These are phyloP conservation scores for Neopestalotiopsis rosae DNA, from an alignment of 2,329 filamentous ascomycete genomes.

Conservation along the genomic window DNA sequence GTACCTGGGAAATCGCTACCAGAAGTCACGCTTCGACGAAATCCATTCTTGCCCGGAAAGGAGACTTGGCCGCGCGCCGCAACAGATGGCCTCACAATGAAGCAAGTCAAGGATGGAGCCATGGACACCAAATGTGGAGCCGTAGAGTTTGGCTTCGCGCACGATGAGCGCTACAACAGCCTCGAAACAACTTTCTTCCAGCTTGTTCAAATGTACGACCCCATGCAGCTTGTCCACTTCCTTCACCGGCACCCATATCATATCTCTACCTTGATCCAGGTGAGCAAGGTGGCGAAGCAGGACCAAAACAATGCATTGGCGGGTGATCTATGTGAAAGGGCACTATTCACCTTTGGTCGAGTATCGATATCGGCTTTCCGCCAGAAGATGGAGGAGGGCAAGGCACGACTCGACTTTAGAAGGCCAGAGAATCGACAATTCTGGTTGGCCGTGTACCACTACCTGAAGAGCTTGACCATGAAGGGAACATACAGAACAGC, in stretches of 20 bases:
- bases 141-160: constrained; percentile 77
- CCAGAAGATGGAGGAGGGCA: constrained; percentile 75
- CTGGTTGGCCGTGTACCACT: constrained; percentile 88
- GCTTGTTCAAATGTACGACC: constrained; percentile 83
- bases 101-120: constrained; percentile 49
- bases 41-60: constrained; percentile 85
- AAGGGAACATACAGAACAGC: constrained; percentile 95
- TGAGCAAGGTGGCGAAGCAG: constrained; percentile 89
- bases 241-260: constrained; percentile 84
- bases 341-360: constrained; percentile 91
- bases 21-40: constrained; percentile 75
- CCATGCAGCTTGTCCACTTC: constrained; percentile 79
- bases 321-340: constrained; percentile 86
- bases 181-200: constrained; percentile 78
- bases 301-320: constrained; percentile 87
- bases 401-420: constrained; percentile 79
- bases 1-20: constrained; percentile 69
- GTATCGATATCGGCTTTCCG: constrained; percentile 84
- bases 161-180: constrained; percentile 75
- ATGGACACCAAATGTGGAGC: constrained; percentile 50
- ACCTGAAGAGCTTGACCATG: constrained; percentile 82
- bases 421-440: constrained; percentile 90
- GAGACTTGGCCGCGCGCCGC: constrained; percentile 85
- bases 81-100: constrained; percentile 85
- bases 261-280: constrained; percentile 90